Conservation (phyloP, 306 rosid species). For the Dalbergia oliveri region DNA sequence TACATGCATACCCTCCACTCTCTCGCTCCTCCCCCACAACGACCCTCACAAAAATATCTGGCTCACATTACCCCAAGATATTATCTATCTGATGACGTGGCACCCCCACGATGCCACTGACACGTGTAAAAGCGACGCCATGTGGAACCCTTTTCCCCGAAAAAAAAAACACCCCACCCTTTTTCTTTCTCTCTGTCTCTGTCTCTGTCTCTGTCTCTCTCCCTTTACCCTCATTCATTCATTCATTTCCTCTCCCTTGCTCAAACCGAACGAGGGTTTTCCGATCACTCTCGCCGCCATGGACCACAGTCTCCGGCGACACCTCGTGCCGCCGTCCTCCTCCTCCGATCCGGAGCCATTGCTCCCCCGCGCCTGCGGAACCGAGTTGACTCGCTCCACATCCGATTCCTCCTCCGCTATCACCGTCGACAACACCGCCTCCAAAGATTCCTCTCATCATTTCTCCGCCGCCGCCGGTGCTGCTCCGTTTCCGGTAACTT, state of each 20-base stretch:
- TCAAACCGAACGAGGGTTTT: constrained; percentile 53
- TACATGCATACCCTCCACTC: not conserved
- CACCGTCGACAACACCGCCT: constrained; percentile 44
- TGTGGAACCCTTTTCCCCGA: constrained; percentile 62
- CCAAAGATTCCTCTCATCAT: constrained; percentile 41
- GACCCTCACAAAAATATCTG: constrained; percentile 72
- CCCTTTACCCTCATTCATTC: not conserved
- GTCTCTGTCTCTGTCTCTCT: too few relatives aligned
- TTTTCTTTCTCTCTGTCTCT: not conserved
- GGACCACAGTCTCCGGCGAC: constrained; percentile 48
- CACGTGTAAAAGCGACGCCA: constrained; percentile 96
- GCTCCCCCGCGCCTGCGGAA: not conserved
- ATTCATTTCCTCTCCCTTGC: too few relatives aligned
- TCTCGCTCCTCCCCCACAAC: not conserved
- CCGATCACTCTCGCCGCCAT: constrained; percentile 46
- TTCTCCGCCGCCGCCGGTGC: not conserved
- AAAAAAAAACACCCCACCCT: not conserved
- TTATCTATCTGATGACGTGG: constrained; percentile 72
- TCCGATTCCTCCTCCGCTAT: constrained; percentile 59
- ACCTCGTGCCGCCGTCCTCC: constrained; percentile 43
- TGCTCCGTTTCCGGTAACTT: constrained; percentile 58
- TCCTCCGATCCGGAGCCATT: constrained; percentile 56
- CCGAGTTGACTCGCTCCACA: constrained; percentile 57
- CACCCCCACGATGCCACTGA: constrained; percentile 32
- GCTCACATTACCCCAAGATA: constrained; percentile 67